Evolutionary conservation across 305 asterid genomes (phyloP), one percentile per base, ranked within the genome.

Genomic region (Petunia hybrid): DNA sequence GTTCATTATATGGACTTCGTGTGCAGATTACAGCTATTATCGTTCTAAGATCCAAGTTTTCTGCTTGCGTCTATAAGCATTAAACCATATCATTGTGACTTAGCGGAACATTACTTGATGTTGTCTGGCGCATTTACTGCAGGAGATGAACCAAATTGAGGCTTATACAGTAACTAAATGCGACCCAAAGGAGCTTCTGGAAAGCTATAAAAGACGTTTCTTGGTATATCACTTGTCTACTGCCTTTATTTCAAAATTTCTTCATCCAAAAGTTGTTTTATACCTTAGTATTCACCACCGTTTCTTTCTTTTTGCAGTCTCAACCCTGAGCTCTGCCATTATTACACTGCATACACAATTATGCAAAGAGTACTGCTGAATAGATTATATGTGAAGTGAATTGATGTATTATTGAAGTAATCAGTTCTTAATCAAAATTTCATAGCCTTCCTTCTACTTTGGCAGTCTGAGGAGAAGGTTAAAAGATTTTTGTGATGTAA

Each of bases 81-180:
- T 22, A 0, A 5, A n/a, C 35, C 0, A 64, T 13, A 6, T 22
- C 10, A 51, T 76, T 65, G 13, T 31, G 46, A 48, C 53, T 79
- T 67, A 8, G 39, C 35, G 46, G 35, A 80, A 39, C 64, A 10
- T 31, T 46, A 38, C 31, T 51, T 43, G 22, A 61, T 56, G 36
- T 22, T 62, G 56, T 53, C 83, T 35, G 62, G 43, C 4, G 51
- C 40, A 74, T 74, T 74, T 74, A 38, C 36, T 82, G 78, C 84
- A 95, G 98, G 99, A 89, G 91, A 88, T 95, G 87, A 91, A 93
- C 93, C 92, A 89, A 82, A 91, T 92, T 5, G 97, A 95, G 77
- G 97, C 84, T 59, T 93, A 93, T 86, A 88, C 68, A 70, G 92
- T 86, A 84, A 93, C 99, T 59, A 81, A 85, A 83, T 76, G 85